These are phyloP conservation scores for Candida michaelii DNA, from an alignment of 805 yeast genomes.

Conservation along the genomic window DNA sequence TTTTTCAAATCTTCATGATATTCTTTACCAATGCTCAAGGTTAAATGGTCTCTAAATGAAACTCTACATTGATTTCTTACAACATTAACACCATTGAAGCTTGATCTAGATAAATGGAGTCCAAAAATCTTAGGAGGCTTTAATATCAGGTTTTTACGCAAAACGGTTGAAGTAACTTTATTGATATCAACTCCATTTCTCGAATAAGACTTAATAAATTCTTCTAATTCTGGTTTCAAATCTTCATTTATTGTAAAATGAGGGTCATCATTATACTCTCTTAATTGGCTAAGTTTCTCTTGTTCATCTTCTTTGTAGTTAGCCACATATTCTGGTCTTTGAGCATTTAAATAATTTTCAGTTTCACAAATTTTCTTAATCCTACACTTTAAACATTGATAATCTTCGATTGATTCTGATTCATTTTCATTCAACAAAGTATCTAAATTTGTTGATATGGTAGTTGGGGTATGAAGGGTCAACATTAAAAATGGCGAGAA, in stretches of 20 bases:
- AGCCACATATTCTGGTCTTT: slow-evolving; percentile 24
- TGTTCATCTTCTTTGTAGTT: slow-evolving; percentile 23
- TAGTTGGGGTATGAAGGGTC: slow-evolving; percentile 74
- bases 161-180: slow-evolving; percentile 60
- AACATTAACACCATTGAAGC: slow-evolving; percentile 64
- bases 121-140: slow-evolving; percentile 71
- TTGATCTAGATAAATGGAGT: slow-evolving; percentile 84
- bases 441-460: slow-evolving; percentile 43
- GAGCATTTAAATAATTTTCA: slow-evolving; percentile 25
- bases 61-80: slow-evolving; percentile 77
- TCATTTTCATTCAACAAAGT: slow-evolving; percentile 57
- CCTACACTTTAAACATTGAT: slow-evolving; percentile 76
- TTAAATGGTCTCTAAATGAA: slow-evolving; percentile 54
- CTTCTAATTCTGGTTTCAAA: slow-evolving; percentile 48
- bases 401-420: slow-evolving; percentile 71
- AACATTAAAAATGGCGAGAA: slow-evolving; percentile 65
- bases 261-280: slow-evolving; percentile 34
- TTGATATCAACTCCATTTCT: slow-evolving; percentile 44
- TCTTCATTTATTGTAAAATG: slow-evolving; percentile 63
- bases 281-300: slow-evolving; percentile 32
- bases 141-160: slow-evolving; percentile 60
- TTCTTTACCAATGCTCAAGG: slow-evolving; percentile 48
- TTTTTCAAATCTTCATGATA: slow-evolving; percentile 36
- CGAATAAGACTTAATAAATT: slow-evolving; percentile 48
- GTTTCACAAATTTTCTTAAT: slow-evolving; percentile 28